Percentiles rank a stretch among this genome's conserved stretches.
These are phyloP conservation scores for Isoetes taiwanensis DNA, from an alignment of 75 land plant genomes.

Conservation along the genomic window DNA sequence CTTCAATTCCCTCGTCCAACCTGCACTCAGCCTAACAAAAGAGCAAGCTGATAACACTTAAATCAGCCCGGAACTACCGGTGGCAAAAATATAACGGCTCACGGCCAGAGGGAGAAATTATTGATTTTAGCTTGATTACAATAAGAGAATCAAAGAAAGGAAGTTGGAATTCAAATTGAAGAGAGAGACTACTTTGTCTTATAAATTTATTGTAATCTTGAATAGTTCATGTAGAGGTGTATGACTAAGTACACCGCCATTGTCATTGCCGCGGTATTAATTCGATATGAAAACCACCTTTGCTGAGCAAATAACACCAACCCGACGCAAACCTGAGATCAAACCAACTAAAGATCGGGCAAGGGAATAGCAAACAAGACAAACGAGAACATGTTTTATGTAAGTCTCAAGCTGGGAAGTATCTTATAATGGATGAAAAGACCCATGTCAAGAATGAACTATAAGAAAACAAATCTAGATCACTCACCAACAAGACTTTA, in stretches of 20 bases:
- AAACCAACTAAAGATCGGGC: background rate
- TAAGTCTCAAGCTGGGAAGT: background rate
- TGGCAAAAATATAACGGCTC: too few species aligned
- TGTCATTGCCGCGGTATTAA: background rate
- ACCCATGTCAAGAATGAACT: background rate
- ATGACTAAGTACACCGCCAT: background rate
- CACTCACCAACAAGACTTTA: slow-evolving; percentile 1
- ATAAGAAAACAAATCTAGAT: background rate
- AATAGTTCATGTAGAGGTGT: too few species aligned
- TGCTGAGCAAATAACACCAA: slow-evolving; percentile 2
- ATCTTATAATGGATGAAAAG: background rate
- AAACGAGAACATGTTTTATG: background rate
- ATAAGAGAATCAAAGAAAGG: background rate
- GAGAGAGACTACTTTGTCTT: too few species aligned
- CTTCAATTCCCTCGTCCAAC: slow-evolving; percentile 10
- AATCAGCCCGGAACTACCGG: too few species aligned
- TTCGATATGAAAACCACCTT: slow-evolving; percentile 8
- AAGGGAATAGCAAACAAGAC: background rate
- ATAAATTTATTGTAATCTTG: too few species aligned
- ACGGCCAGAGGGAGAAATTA: too few species aligned
- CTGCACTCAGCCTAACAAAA: slow-evolving; percentile 9
- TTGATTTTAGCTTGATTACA: too few species aligned
- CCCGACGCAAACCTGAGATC: slow-evolving; percentile 10
- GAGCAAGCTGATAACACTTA: too few species aligned
- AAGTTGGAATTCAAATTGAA: background rate